Conservation (phyloP, 371 early-diverging fungal genomes). For the Saksenaea vasiformis region DNA sequence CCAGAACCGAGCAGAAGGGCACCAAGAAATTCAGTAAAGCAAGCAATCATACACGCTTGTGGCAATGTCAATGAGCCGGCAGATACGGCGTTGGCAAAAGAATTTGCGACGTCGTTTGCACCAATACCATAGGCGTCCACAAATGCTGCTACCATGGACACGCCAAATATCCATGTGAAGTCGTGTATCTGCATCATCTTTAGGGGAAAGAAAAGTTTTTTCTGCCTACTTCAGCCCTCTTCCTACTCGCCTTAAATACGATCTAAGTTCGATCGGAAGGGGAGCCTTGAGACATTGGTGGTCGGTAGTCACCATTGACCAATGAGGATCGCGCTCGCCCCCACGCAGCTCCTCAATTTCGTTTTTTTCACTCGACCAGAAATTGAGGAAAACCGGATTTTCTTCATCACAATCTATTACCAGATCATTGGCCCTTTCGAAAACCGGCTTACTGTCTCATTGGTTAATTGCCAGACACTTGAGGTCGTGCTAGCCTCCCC, state of each 20-base stretch:
- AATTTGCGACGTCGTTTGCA: constrained; percentile 91
- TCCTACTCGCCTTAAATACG: not conserved
- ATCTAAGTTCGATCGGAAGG: not conserved
- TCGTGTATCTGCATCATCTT: constrained; percentile 59
- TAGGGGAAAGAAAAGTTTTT: not conserved
- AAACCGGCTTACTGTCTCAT: not conserved
- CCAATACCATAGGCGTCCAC: constrained; percentile 72
- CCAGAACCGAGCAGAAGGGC: constrained; percentile 79
- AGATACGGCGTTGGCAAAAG: constrained; percentile 87
- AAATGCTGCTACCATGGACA: constrained; percentile 69
- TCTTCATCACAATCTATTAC: not conserved
- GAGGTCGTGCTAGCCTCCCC: not conserved
- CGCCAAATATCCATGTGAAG: constrained; percentile 78
- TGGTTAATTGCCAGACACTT: not conserved
- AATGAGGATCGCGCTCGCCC: not conserved
- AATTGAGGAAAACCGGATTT: not conserved
- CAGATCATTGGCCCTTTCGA: not conserved
- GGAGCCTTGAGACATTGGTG: not conserved
- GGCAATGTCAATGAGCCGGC: constrained; percentile 75
- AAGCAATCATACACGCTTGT: constrained; percentile 78
- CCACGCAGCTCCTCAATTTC: constrained; percentile 3
- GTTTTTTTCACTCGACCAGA: not conserved
- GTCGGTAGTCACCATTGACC: not conserved
- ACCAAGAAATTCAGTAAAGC: constrained; percentile 86
- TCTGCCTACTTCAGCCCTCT: not conserved